Base-by-base conservation (phyloP, 2,329 filamentous ascomycete species). In the Fusarium caatingaense region DNA sequence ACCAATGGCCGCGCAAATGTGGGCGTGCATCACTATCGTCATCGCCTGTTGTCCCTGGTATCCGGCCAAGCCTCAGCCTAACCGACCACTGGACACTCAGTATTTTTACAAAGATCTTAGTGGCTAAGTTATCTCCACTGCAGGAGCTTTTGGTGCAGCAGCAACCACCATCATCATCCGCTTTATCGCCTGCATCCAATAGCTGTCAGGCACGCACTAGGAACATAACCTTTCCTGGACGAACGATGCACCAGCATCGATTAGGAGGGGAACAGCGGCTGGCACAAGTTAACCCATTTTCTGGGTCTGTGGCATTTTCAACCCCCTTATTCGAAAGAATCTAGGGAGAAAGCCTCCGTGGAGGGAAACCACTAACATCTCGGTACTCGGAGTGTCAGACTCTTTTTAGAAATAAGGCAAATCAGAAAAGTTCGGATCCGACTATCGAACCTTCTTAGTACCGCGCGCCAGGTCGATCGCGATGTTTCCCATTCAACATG, bases 1-100 rank as follows among this genome's bases (percentile, higher is more conserved):
- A 66, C 58, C 54, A 69, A 66, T 67, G n/a, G 54, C 63, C 64
- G 58, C 64, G 58, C 50, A 64, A 70, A 71, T 64, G 67, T 69
- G 67, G 67, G 67, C 30, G 62, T 50, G 53, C 50, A 68, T 71
- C 67, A 57, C 54, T 49, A 68, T 71, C 67, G 63, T 70, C 67
- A 71, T 69, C 46, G 51, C 58, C 53, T 41, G 42, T 16, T 55
- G 50, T 67, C 56, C 67, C 57, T 70, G 48, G 34, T 48, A 56
- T 53, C 64, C 51, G 37, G 61, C 56, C 66, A 69, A 70, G 66
- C 66, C 59, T 59, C 48, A 70, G 51, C 57, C 67, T 67, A 54
- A 40, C 50, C 63, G 50, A 42, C 66, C 51, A 70, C 64, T 70
- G 40, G 32, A 66, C 21, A 15, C 23, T 20, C 41, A 44, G 25